These are phyloP conservation scores for Cunninghamia lanceolata DNA, from an alignment of 75 land plant genomes.

Conservation along the genomic window DNA sequence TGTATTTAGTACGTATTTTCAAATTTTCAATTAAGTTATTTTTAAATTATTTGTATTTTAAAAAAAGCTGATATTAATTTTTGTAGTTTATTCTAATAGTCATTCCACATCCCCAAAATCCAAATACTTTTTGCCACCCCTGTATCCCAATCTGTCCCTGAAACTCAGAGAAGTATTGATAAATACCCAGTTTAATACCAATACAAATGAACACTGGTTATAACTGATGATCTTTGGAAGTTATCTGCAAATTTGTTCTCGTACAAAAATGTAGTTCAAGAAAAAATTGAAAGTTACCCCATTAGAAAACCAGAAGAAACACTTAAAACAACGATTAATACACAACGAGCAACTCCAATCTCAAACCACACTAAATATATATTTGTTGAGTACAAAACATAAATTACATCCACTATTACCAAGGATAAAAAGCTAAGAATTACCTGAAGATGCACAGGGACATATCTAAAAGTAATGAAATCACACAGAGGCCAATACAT, in stretches of 20 bases:
- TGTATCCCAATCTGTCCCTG: no score
- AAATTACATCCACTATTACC: not conserved
- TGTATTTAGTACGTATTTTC: no score
- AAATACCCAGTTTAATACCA: not conserved
- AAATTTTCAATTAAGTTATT: no score
- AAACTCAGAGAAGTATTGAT: no score
- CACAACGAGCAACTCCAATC: not conserved
- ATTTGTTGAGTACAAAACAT: not conserved
- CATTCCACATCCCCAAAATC: no score
- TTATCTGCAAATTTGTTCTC: not conserved
- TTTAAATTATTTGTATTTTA: no score
- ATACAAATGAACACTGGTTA: not conserved
- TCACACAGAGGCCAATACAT: slow-evolving; percentile 93
- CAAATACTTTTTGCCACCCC: no score
- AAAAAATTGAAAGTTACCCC: not conserved
- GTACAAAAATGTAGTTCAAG: not conserved
- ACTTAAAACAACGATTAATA: not conserved
- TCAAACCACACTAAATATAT: not conserved
- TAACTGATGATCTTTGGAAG: not conserved
- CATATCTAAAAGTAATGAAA: slow-evolving; percentile 76
- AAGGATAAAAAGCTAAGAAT: not conserved
- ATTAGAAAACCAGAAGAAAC: not conserved
- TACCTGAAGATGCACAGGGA: slow-evolving; percentile 88
- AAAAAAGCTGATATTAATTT: no score
- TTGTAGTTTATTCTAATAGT: no score